Evolutionary conservation across 352 stramenopile species (phyloP).

Genomic region (Phytopythium vexans): DNA sequence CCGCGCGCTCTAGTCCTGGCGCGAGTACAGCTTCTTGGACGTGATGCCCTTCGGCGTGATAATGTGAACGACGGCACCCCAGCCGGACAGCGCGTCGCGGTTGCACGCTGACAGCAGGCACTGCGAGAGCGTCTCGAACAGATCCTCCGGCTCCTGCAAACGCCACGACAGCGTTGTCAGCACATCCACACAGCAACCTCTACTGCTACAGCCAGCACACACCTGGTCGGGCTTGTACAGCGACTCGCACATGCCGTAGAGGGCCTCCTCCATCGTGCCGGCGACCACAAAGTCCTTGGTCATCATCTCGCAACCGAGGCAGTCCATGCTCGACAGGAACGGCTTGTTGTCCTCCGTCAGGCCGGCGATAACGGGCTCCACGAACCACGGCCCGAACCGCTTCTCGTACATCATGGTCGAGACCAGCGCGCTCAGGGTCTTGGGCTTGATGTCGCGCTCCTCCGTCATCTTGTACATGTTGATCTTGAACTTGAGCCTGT

Average conservation of each 20-base stretch:
- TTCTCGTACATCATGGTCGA: conserved; percentile 99
- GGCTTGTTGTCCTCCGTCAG: conserved; percentile 94
- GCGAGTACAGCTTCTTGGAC: conserved; percentile 79
- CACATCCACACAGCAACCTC: background rate
- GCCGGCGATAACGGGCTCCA: conserved; percentile 97
- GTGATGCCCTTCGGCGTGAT: conserved; percentile 89
- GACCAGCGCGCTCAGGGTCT: conserved; percentile 96
- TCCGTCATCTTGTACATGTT: conserved; percentile 99
- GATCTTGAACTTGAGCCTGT: conserved; percentile 88
- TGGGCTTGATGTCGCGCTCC: conserved; percentile 97
- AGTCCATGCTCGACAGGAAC: conserved; percentile 98
- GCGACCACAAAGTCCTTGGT: conserved; percentile 98
- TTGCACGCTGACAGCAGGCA: conserved; percentile 97
- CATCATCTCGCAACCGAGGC: conserved; percentile 95
- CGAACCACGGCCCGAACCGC: conserved; percentile 98
- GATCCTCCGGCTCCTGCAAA: conserved; percentile 87
- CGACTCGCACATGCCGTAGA: conserved; percentile 99
- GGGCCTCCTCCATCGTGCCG: conserved; percentile 96
- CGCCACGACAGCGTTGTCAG: background rate
- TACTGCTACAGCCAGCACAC: background rate
- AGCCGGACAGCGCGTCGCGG: conserved; percentile 97
- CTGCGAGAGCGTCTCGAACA: conserved; percentile 99
- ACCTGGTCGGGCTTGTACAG: conserved; percentile 96
- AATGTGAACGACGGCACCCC: conserved; percentile 98
- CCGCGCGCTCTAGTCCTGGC: conserved; percentile 57